Percentiles rank a stretch among this genome's conserved stretches.
Conservation (phyloP, 805 yeast genomes). For the Brettanomyces naardenensis region DNA sequence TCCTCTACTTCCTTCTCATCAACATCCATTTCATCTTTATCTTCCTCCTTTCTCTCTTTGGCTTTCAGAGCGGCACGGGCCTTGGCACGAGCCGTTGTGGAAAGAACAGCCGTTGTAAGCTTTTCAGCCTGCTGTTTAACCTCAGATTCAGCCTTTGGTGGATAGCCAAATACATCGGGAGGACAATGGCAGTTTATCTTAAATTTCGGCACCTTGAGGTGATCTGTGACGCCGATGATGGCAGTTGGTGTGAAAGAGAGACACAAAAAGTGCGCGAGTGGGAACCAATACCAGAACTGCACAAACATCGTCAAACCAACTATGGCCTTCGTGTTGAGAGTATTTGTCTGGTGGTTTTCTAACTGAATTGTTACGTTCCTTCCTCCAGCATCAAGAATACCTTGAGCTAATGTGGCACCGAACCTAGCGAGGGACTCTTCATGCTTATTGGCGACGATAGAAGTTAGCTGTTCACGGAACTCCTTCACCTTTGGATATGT, state of each 20-base stretch:
- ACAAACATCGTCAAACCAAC: conserved; percentile 85
- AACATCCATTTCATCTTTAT: conserved; percentile 25
- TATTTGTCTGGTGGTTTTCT: conserved; percentile 83
- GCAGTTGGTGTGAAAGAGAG: conserved; percentile 91
- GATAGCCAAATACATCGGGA: conserved; percentile 76
- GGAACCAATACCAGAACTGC: conserved; percentile 99
- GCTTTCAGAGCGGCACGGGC: conserved; percentile 68
- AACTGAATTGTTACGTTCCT: conserved; percentile 91
- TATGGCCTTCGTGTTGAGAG: conserved; percentile 82
- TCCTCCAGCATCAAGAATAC: conserved; percentile 98
- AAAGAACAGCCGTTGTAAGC: conserved; percentile 85
- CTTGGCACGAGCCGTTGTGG: conserved; percentile 91
- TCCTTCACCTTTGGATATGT: conserved; percentile 72
- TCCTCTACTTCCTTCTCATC: conserved; percentile 19
- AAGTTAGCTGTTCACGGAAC: conserved; percentile 65
- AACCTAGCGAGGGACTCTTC: conserved; percentile 96
- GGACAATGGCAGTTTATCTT: conserved; percentile 75
- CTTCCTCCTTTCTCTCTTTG: conserved; percentile 39
- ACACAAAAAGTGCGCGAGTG: conserved; percentile 86
- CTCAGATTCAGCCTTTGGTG: conserved; percentile 76
- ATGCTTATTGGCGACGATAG: conserved; percentile 76
- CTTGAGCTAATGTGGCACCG: conserved; percentile 96
- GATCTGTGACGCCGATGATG: conserved; percentile 77
- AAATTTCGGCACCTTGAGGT: conserved; percentile 80
- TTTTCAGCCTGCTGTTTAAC: conserved; percentile 81